Base-by-base conservation (phyloP, 2,329 filamentous ascomycete genomes). In the Blumeria graminis region DNA sequence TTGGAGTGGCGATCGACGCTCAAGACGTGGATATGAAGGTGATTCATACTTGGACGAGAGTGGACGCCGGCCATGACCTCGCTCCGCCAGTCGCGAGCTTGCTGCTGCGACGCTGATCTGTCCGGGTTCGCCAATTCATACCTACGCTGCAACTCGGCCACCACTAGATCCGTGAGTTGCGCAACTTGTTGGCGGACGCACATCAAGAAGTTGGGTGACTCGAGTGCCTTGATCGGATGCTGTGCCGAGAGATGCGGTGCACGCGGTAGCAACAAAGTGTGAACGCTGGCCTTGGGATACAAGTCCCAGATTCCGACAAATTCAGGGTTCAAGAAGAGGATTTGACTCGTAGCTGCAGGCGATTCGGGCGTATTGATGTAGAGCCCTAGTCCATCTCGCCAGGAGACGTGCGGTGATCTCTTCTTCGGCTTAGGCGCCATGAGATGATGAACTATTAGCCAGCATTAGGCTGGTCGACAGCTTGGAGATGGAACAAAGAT, bases 21-120 rank as follows among this genome's bases (percentile, higher is more conserved):
- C 57, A 96, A 70, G 34, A 96, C 79, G 68, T 98, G 92, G 3
- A 96, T 74, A 69, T 98, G 92, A 56, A 96, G 67, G 67, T 96
- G 87, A 60, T 78, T 82, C 92, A 98, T 96, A 57, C 83, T 89
- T 3, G 92, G 92, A 62, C 82, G 79, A 3, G 86, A 84, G 69
- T 98, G 92, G 7, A 94, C 76, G 13, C 92, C 92, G 18, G 81
- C 76, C 54, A 78, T 76, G 53, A 96, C 75, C 32, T 92, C 86
- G 11, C 71, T 70, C 43, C 72, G 69, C 86, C 88, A 96, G 69
- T 95, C 81, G 28, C 90, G 75, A 0, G 88, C 89, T 0, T 65
- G 60, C 0, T 88, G 88, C 8, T 89, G 68, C 67, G 10, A 77
- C 71, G 0, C 75, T 76, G 60, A 81, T 73, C 62, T 89, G 75